Base-by-base conservation (phyloP, 2,329 filamentous ascomycete species). In the Phialemonium atrogriseum region DNA sequence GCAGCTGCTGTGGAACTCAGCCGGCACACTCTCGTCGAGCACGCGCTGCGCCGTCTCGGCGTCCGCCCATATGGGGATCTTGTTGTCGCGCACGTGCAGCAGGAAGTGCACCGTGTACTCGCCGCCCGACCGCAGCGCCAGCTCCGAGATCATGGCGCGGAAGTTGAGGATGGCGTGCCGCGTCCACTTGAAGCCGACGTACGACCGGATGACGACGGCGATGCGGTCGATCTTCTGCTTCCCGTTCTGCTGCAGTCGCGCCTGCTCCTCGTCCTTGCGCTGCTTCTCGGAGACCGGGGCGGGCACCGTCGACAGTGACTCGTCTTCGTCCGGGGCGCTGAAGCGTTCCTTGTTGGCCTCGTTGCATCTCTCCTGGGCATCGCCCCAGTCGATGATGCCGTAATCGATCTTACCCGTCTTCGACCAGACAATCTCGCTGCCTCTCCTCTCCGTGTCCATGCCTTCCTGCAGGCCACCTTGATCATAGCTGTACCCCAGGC, bases 61-160 rank as follows among this genome's bases (percentile, higher is more conserved):
- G 46, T 91, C 84, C 1, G 84, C 76, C 82, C 83, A 94, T 43
- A 94, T 85, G 26, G 81, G 83, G 24, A 79, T 61, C 46, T 83
- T 75, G 44, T 82, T 72, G 52, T 93, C 81, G 46, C 84, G 85
- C 42, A 93, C 84, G 44, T 94, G 85, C 23, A 94, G 70, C 21
- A 94, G 65, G 50, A 94, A 86, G 54, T 91, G 84, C 4, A 94
- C 68, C 5, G 73, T 70, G 46, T 91, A 94, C 52, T 94, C 84
- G 27, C 81, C 84, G 19, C 85, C 84, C 0, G 84, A 88, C 34
- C 75, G 67, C 29, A 94, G 62, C 7, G 79, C 76, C 8, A 93
- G 65, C 56, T 94, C 86, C 4, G 80, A 76, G 24, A 94, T 76
- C 46, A 94, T 62, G 19, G 87, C 80, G 11, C 86, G 82, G 45